phyloP scores from a whole-genome alignment of 1,284 basidiomycete genomes.

The Rhodotorula sp. region DNA sequence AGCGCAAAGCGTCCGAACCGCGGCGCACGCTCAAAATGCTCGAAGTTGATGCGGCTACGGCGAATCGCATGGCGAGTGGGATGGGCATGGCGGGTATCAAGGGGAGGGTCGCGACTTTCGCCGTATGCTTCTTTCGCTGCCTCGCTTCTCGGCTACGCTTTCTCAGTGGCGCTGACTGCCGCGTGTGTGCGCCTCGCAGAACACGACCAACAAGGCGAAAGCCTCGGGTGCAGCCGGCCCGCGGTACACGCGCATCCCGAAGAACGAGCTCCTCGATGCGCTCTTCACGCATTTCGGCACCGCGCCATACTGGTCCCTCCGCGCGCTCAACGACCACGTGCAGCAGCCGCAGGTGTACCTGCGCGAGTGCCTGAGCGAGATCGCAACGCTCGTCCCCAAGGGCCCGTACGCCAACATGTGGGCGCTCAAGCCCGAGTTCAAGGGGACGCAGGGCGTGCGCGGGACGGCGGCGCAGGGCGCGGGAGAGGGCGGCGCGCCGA shows the following conservation, averaged over 20 bases:
- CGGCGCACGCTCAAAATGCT: constrained; percentile 51
- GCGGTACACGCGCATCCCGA: constrained; percentile 84
- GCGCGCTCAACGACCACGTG: constrained; percentile 66
- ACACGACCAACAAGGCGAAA: constrained; percentile 19
- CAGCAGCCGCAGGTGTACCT: constrained; percentile 91
- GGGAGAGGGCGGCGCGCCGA: background rate
- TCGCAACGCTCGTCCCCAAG: constrained; percentile 76
- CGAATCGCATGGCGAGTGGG: constrained; percentile 49
- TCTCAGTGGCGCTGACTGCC: background rate
- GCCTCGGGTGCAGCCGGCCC: constrained; percentile 48
- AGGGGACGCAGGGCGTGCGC: background rate
- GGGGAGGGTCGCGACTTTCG: constrained; percentile 44
- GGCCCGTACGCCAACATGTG: constrained; percentile 61
- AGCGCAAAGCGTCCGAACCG: constrained; percentile 50
- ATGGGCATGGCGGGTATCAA: constrained; percentile 33
- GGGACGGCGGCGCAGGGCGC: too few species aligned
- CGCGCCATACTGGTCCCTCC: constrained; percentile 79
- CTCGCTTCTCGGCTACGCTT: background rate
- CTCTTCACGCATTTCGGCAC: constrained; percentile 79
- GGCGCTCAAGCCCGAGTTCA: constrained; percentile 28
- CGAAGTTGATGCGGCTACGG: constrained; percentile 48
- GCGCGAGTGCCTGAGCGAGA: constrained; percentile 78
- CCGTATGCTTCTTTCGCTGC: constrained; percentile 29
- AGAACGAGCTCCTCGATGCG: constrained; percentile 82
- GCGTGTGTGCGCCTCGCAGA: constrained; percentile 17